These are phyloP conservation scores for Dacryopinax primogenitus DNA, from an alignment of 768 basidiomycete species.

Conservation along the genomic window DNA sequence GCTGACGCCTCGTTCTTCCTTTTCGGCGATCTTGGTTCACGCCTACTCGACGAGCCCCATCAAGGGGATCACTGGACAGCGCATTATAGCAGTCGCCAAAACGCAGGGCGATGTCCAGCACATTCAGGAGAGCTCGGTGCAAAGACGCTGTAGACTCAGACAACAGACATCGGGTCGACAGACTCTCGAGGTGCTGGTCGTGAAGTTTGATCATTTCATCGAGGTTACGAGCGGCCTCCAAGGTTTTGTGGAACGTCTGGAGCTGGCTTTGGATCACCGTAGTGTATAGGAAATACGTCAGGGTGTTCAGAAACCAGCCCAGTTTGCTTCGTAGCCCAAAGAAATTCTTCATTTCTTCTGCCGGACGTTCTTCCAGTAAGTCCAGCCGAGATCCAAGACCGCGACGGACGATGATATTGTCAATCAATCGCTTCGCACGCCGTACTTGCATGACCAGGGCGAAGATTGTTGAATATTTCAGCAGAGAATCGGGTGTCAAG, in stretches of 20 bases:
- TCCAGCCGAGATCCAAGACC: constrained; percentile 13
- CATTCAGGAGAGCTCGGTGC: constrained; percentile 50
- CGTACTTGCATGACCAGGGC: constrained; percentile 60
- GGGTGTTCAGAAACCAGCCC: constrained; percentile 63
- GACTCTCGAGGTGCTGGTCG: constrained; percentile 47
- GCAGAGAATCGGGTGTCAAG: constrained; percentile 44
- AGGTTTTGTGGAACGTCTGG: constrained; percentile 42
- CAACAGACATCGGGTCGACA: constrained; percentile 52
- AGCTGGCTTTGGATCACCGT: constrained; percentile 57
- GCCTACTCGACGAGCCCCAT: constrained; percentile 14
- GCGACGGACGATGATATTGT: constrained; percentile 53
- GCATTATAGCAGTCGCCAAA: constrained; percentile 53
- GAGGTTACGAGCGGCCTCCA: constrained; percentile 46
- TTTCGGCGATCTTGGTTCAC: constrained; percentile 26
- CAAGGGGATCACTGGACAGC: constrained; percentile 48
- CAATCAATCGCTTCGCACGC: constrained; percentile 56
- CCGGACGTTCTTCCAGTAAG: constrained; percentile 22
- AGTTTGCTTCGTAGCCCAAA: constrained; percentile 64
- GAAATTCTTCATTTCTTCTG: constrained; percentile 49
- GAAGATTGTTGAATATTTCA: constrained; percentile 54
- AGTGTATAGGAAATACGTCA: neutral
- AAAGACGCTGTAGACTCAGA: constrained; percentile 46
- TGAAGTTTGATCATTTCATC: constrained; percentile 66
- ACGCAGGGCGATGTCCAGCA: constrained; percentile 60
- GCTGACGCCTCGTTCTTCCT: constrained; percentile 43